Evolutionary conservation across 495 filamentous ascomycete genomes (phyloP).

Genomic region (Tetracladium marchalianum): DNA sequence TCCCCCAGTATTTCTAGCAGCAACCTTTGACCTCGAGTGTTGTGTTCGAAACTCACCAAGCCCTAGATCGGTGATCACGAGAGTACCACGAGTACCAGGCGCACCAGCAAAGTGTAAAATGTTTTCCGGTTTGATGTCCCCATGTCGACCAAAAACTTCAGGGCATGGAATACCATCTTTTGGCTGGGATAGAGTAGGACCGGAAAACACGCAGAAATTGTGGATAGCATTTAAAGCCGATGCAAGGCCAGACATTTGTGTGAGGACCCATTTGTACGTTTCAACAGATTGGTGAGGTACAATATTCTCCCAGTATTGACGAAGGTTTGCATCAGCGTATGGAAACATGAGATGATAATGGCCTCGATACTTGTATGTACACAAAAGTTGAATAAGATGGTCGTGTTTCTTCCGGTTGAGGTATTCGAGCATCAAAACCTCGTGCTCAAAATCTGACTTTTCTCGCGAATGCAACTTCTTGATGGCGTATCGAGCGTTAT

Average conservation of each 20-base stretch:
- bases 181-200: neutral
- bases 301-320: neutral
- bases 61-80: neutral
- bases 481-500: neutral
- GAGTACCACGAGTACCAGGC: neutral
- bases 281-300: neutral
- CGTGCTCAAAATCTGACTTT: neutral
- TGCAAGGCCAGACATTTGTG: conserved; percentile 1
- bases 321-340: neutral
- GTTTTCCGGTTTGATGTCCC: conserved; percentile 4
- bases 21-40: neutral
- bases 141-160: neutral
- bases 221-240: neutral
- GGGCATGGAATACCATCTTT: neutral
- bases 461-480: neutral
- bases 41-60: neutral
- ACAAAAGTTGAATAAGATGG: conserved; percentile 1
- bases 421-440: conserved; percentile 3
- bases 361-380: neutral
- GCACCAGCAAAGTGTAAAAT: conserved; percentile 1
- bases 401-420: neutral
- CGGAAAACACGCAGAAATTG: neutral
- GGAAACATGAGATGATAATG: conserved; percentile 2
- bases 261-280: neutral
- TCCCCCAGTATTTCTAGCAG: neutral